These are phyloP conservation scores for Xanthoparmelia taractica DNA, from an alignment of 495 filamentous ascomycete species.

Conservation along the genomic window DNA sequence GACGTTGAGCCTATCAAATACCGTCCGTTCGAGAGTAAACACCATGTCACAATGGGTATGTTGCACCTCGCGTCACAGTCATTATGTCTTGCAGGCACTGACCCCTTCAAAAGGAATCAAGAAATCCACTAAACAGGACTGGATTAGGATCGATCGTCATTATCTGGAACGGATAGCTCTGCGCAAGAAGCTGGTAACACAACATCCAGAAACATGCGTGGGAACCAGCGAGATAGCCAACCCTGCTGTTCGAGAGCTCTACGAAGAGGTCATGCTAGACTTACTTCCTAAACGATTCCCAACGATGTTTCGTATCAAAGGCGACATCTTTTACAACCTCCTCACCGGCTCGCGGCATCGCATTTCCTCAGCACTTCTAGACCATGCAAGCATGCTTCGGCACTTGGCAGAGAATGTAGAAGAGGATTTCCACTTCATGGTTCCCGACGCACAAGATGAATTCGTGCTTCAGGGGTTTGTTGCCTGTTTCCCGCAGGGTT, in stretches of 20 bases:
- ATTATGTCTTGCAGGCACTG: neutral
- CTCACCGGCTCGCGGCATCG: constrained; percentile 19
- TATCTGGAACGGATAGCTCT: constrained; percentile 13
- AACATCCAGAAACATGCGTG: constrained; percentile 3
- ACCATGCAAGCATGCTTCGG: constrained; percentile 34
- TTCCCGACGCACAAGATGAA: constrained; percentile 34
- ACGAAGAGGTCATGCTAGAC: constrained; percentile 51
- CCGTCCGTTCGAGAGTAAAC: constrained; percentile 16
- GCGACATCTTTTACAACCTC: constrained; percentile 14
- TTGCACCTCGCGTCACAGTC: neutral
- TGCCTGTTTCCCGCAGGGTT: constrained; percentile 66
- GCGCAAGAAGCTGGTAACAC: constrained; percentile 14
- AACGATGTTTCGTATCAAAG: constrained; percentile 45
- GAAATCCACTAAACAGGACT: constrained; percentile 17
- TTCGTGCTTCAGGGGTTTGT: constrained; percentile 62
- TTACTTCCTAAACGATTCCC: constrained; percentile 64
- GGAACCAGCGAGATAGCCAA: constrained; percentile 11
- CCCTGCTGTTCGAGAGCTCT: constrained; percentile 47
- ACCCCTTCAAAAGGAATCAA: constrained; percentile 14
- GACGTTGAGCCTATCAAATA: constrained; percentile 14
- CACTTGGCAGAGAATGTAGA: constrained; percentile 41
- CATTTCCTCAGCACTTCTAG: constrained; percentile 36
- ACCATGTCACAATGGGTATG: constrained; percentile 19
- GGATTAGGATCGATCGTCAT: constrained; percentile 19
- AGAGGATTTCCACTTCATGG: constrained; percentile 68